phyloP scores from a whole-genome alignment of 2,329 filamentous ascomycete genomes.

The Colletotrichum salicis region DNA sequence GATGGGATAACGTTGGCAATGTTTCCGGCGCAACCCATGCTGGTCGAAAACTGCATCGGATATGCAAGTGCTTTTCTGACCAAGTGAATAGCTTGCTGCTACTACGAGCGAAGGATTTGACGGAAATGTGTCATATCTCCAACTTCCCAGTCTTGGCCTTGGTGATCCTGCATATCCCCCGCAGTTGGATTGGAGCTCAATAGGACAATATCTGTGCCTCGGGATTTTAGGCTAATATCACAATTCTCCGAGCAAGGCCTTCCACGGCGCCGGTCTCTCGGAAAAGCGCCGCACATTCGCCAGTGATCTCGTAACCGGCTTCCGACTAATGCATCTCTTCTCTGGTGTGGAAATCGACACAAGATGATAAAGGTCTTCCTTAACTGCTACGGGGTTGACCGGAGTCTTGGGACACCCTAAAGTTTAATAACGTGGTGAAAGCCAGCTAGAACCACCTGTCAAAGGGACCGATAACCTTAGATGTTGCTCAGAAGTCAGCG shows the following conservation, averaged over 20 bases:
- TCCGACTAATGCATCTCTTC: background rate
- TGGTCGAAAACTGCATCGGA: background rate
- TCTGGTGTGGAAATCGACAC: background rate
- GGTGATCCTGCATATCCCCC: conserved; percentile 6
- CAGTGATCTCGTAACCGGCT: background rate
- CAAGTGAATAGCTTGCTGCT: background rate
- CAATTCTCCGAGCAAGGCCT: background rate
- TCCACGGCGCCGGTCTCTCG: background rate
- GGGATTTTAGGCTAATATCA: conserved; percentile 12
- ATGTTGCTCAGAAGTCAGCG: too few species aligned
- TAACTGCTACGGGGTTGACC: background rate
- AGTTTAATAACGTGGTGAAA: background rate
- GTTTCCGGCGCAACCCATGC: background rate
- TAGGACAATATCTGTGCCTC: conserved; percentile 11
- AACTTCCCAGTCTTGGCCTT: background rate
- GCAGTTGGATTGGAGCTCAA: background rate
- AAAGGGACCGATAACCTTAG: too few species aligned
- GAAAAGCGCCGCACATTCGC: conserved; percentile 11
- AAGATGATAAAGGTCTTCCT: conserved; percentile 1
- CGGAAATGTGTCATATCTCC: conserved; percentile 6
- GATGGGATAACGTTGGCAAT: too few species aligned
- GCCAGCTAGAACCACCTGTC: background rate
- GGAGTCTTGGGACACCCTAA: too few species aligned
- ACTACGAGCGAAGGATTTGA: background rate
- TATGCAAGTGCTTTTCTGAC: background rate